Evolutionary conservation across 2,329 filamentous ascomycete species (phyloP).

Genomic region (Penicillium psychrosexuale): DNA sequence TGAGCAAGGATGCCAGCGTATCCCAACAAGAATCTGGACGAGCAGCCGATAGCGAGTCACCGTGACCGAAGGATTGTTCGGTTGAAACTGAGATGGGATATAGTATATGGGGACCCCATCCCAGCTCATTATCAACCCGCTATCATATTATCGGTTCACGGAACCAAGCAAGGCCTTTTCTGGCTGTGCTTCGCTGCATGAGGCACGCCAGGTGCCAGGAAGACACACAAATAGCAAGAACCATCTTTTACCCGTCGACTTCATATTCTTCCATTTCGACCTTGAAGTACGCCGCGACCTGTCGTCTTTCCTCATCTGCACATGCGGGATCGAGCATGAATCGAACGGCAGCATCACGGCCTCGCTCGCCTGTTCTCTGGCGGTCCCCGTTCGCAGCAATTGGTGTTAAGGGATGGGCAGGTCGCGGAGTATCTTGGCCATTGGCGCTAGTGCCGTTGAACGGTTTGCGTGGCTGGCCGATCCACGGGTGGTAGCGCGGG

Average conservation of each 20-base stretch:
- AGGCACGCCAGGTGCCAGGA: neutral
- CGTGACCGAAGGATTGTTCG: neutral
- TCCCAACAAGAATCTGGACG: neutral
- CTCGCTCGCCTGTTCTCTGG: conserved; percentile 42
- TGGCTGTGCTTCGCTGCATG: neutral
- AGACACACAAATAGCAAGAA: neutral
- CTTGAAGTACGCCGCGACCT: conserved; percentile 66
- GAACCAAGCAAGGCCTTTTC: neutral
- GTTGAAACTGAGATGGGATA: neutral
- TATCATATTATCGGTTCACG: no score
- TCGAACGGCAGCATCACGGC: conserved; percentile 71
- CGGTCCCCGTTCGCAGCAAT: conserved; percentile 47
- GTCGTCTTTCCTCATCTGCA: conserved; percentile 67
- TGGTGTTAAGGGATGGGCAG: conserved; percentile 44
- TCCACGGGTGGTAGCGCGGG: conserved; percentile 62
- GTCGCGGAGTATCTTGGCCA: neutral
- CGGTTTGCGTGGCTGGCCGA: conserved; percentile 28
- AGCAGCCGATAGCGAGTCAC: neutral
- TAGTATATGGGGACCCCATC: neutral
- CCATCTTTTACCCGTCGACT: conserved; percentile 32
- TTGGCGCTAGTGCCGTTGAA: conserved; percentile 18
- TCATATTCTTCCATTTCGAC: conserved; percentile 69
- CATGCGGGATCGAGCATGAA: conserved; percentile 83
- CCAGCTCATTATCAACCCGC: neutral
- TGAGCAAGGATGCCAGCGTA: neutral